phyloP scores from a whole-genome alignment of 306 rosid species.

The Cotoneaster glaucophyllus region DNA sequence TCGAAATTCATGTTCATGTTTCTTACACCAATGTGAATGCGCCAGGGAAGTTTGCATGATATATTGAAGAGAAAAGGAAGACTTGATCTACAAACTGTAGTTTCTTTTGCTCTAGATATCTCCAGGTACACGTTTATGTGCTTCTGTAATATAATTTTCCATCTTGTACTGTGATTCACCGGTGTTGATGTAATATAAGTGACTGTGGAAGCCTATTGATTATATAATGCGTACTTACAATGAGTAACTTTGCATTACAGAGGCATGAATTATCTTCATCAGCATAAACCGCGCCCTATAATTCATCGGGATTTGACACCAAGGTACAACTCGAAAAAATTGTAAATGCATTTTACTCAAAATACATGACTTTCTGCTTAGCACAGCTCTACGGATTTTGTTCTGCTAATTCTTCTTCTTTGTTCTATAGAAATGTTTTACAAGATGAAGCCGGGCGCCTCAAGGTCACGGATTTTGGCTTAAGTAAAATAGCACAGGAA shows the following conservation, averaged over 20 bases:
- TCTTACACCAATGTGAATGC: background rate
- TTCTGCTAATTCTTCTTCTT: background rate
- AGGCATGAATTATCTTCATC: conserved; percentile 29
- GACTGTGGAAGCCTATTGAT: no score
- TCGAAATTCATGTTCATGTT: background rate
- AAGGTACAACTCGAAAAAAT: background rate
- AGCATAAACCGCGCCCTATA: conserved; percentile 25
- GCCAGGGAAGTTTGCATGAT: conserved; percentile 29
- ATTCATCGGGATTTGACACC: conserved; percentile 28
- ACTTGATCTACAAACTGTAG: conserved; percentile 13
- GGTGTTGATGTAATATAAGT: no score
- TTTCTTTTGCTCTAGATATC: conserved; percentile 25
- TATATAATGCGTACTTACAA: no score
- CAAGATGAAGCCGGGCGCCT: conserved; percentile 29
- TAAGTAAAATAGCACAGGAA: conserved; percentile 26
- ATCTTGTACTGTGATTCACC: background rate
- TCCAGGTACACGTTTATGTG: conserved; percentile 4
- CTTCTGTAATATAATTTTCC: background rate
- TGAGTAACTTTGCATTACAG: background rate
- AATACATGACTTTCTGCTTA: background rate
- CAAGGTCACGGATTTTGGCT: conserved; percentile 28
- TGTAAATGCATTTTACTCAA: no score
- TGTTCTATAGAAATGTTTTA: conserved; percentile 20
- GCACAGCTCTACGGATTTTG: background rate
- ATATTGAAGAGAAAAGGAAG: conserved; percentile 27